Evolutionary conservation across 1,139 yeast genomes (phyloP).

Genomic region (Fermentozyma sake): DNA sequence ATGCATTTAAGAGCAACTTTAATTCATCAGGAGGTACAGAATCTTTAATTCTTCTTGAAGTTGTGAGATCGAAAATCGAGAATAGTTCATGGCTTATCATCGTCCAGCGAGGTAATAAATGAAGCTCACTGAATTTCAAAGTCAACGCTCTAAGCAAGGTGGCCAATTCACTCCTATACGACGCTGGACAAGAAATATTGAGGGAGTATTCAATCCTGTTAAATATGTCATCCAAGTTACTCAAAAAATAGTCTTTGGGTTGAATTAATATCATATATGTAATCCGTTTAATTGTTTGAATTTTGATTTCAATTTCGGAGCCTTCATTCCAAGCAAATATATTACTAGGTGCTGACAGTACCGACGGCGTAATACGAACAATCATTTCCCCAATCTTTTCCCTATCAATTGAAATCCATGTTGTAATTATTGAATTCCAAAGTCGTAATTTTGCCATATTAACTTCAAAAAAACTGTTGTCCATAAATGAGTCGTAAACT

Average conservation of each 20-base stretch:
- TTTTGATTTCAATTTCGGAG: conserved; percentile 53
- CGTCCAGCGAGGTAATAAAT: conserved; percentile 70
- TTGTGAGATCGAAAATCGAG: conserved; percentile 42
- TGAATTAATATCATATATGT: conserved; percentile 59
- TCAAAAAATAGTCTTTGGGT: conserved; percentile 53
- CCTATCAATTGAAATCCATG: conserved; percentile 57
- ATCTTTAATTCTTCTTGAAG: conserved; percentile 23
- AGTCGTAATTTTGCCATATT: conserved; percentile 18
- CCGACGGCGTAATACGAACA: conserved; percentile 43
- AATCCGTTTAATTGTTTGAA: conserved; percentile 51
- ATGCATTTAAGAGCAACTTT: conserved; percentile 50
- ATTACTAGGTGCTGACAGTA: conserved; percentile 48
- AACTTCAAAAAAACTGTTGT: conserved; percentile 40
- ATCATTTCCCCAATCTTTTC: conserved; percentile 58
- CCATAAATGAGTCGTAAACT: conserved; percentile 51
- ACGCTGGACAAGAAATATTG: conserved; percentile 25
- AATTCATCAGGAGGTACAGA: conserved; percentile 35
- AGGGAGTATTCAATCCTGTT: conserved; percentile 45
- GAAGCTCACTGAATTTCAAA: conserved; percentile 57
- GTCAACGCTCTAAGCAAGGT: conserved; percentile 60
- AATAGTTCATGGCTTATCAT: conserved; percentile 59
- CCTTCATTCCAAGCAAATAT: conserved; percentile 73
- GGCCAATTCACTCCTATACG: conserved; percentile 44
- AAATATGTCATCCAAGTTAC: conserved; percentile 46
- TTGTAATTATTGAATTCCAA: conserved; percentile 50